These are phyloP conservation scores for Tylopilus felleus DNA, from an alignment of 768 basidiomycete species.

Conservation along the genomic window DNA sequence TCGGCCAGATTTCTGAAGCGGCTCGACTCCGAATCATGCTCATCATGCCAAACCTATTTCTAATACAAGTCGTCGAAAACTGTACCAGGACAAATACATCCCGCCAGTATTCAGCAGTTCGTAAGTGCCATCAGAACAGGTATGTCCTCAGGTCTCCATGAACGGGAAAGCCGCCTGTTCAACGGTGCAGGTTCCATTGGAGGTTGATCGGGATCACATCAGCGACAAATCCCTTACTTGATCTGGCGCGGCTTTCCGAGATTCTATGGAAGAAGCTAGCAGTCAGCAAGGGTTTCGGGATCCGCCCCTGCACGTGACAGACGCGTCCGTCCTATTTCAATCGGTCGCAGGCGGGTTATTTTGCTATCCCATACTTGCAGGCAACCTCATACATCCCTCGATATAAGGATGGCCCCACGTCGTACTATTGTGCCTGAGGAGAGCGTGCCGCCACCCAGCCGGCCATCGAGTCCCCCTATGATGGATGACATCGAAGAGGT, in stretches of 20 bases:
- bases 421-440: conserved; percentile 25
- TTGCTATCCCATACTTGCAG: background rate
- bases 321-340: conserved; percentile 15
- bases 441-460: conserved; percentile 27
- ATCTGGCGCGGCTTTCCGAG: background rate
- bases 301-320: conserved; percentile 19
- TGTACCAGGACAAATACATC: too few relatives aligned
- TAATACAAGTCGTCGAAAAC: too few relatives aligned
- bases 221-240: too few relatives aligned
- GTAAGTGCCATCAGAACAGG: too few relatives aligned
- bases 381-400: background rate
- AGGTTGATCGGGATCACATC: background rate
- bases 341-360: background rate
- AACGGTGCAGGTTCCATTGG: background rate
- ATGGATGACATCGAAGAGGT: conserved; percentile 45
- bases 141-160: background rate
- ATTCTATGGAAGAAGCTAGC: background rate
- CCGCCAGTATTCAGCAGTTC: too few relatives aligned
- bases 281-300: too few relatives aligned
- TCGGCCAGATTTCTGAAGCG: too few relatives aligned
- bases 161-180: background rate
- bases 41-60: too few relatives aligned
- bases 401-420: conserved; percentile 28
- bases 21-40: too few relatives aligned
- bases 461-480: conserved; percentile 21